Conservation (phyloP, 148 eudicot genomes). For the Talinum fruticosum region DNA sequence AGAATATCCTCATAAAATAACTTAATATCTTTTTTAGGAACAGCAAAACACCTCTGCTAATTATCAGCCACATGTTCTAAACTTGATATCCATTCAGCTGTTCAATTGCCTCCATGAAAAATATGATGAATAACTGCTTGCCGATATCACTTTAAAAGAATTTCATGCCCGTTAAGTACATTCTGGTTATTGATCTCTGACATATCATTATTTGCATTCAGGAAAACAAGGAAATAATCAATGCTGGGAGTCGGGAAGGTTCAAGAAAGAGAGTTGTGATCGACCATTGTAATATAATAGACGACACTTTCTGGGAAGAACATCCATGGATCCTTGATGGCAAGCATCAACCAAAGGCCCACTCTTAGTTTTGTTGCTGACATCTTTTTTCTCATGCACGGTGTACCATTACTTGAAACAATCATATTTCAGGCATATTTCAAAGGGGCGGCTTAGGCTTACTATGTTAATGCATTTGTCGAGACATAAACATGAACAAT, state of each 20-base stretch:
- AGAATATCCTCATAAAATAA: background rate
- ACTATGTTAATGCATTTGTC: too few relatives aligned
- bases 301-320: constrained; percentile 54
- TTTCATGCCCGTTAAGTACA: background rate
- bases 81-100: background rate
- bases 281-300: constrained; percentile 60
- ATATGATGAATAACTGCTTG: background rate
- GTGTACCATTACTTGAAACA: too few relatives aligned
- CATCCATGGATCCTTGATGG: constrained; percentile 53
- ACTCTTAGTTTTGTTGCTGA: background rate
- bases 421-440: too few relatives aligned
- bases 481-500: too few relatives aligned
- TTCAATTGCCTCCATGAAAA: background rate
- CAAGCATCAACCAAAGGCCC: constrained; percentile 2
- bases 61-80: background rate
- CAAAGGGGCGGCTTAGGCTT: too few relatives aligned
- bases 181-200: background rate
- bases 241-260: constrained; percentile 2
- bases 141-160: background rate
- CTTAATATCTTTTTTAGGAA: too few relatives aligned
- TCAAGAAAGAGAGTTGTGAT: constrained; percentile 39
- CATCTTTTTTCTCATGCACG: background rate
- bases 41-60: too few relatives aligned
- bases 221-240: constrained; percentile 18
- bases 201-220: constrained; percentile 20